Conservation (phyloP, 768 basidiomycete genomes). For the Ramaria sp. region DNA sequence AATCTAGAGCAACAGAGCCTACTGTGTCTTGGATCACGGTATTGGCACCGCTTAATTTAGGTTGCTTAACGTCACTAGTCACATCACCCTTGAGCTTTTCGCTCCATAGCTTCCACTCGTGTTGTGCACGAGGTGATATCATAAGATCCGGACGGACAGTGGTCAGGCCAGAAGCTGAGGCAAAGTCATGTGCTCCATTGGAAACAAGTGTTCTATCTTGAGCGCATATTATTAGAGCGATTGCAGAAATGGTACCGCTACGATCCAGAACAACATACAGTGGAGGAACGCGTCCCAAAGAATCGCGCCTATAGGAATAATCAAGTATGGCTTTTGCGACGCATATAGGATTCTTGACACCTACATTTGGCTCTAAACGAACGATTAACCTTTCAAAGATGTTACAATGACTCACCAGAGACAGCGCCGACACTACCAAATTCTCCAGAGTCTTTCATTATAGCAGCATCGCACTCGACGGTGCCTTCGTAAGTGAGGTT, state of each 20-base stretch:
- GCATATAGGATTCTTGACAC: slow-evolving; percentile 59
- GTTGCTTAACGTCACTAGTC: not conserved
- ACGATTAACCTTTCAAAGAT: not conserved
- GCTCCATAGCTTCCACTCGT: slow-evolving; percentile 57
- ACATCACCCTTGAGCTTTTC: slow-evolving; percentile 22
- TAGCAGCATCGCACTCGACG: slow-evolving; percentile 75
- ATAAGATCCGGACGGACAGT: slow-evolving; percentile 34
- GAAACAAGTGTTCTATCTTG: slow-evolving; percentile 45
- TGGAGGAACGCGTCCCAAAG: slow-evolving; percentile 59
- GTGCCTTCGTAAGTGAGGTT: slow-evolving; percentile 64
- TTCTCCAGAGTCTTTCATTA: slow-evolving; percentile 42
- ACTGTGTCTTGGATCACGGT: slow-evolving; percentile 61
- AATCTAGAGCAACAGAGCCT: slow-evolving; percentile 56
- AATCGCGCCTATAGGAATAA: slow-evolving; percentile 33
- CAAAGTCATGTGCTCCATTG: slow-evolving; percentile 50
- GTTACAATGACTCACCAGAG: slow-evolving; percentile 32
- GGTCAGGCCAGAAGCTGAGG: slow-evolving; percentile 20
- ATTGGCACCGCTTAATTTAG: not conserved
- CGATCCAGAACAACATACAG: slow-evolving; percentile 30
- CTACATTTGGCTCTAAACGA: slow-evolving; percentile 22
- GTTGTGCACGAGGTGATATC: slow-evolving; percentile 35
- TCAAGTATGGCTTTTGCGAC: slow-evolving; percentile 49
- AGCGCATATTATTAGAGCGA: slow-evolving; percentile 6
- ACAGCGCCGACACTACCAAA: slow-evolving; percentile 73
- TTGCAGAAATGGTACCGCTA: not conserved